Evolutionary conservation across 345 rosid species (phyloP).

Genomic region (Aethionema arabicum): DNA sequence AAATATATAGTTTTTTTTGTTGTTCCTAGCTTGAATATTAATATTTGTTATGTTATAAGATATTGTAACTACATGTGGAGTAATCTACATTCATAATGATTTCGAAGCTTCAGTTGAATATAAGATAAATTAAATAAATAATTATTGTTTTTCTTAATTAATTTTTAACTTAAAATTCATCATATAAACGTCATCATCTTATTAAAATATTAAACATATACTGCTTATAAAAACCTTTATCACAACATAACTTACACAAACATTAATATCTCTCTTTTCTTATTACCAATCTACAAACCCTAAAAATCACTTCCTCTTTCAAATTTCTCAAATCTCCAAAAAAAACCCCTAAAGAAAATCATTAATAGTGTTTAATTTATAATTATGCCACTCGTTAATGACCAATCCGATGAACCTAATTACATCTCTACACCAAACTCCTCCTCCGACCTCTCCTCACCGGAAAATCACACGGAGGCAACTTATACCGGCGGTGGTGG

Average conservation of each 20-base stretch:
- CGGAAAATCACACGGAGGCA: conserved; percentile 19
- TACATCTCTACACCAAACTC: conserved; percentile 26
- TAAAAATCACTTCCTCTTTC: neutral
- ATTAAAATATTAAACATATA: neutral
- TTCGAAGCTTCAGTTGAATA: conserved; percentile 23
- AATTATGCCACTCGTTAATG: conserved; percentile 29
- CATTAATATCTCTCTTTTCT: conserved; percentile 20
- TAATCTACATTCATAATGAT: conserved; percentile 11
- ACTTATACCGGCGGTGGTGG: no score
- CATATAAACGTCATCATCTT: neutral
- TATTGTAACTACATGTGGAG: conserved; percentile 2
- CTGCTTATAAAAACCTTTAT: conserved; percentile 32
- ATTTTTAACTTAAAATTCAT: conserved; percentile 9
- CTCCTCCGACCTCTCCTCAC: conserved; percentile 37
- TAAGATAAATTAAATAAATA: conserved; percentile 18
- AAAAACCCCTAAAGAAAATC: neutral
- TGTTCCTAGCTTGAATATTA: no score
- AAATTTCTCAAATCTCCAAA: conserved; percentile 1
- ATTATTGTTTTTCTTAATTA: conserved; percentile 17
- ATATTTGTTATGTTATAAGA: neutral
- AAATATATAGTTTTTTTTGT: no score
- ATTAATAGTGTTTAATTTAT: conserved; percentile 5
- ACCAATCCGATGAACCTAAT: conserved; percentile 14
- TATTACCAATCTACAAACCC: conserved; percentile 14
- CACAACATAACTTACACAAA: conserved; percentile 19